Percentiles rank a stretch among this genome's conserved stretches.
These are phyloP conservation scores for Candida easanensis DNA, from an alignment of 805 yeast species.

Conservation along the genomic window DNA sequence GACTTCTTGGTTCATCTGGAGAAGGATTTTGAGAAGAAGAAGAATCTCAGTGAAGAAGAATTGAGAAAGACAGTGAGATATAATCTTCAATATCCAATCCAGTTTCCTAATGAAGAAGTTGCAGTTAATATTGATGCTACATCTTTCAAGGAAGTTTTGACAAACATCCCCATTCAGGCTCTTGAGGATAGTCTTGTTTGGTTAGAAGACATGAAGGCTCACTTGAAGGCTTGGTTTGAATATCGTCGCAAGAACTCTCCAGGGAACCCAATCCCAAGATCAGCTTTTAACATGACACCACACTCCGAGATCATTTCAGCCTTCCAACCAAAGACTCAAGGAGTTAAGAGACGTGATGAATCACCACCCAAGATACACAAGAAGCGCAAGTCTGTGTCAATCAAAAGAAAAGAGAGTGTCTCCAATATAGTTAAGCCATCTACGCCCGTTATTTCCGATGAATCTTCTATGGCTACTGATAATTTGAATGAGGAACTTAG, in stretches of 20 bases:
- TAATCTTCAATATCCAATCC: not conserved
- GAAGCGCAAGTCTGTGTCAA: constrained; percentile 7
- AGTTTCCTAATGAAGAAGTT: not conserved
- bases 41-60: not conserved
- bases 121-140: not conserved
- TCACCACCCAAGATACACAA: not conserved
- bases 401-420: constrained; percentile 6
- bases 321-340: not conserved
- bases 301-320: not conserved
- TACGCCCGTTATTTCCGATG: constrained; percentile 10
- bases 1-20: constrained; percentile 19
- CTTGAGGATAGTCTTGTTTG: constrained; percentile 4
- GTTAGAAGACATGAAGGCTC: constrained; percentile 4
- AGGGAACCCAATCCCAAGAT: not conserved
- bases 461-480: constrained; percentile 1
- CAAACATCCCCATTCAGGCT: constrained; percentile 7
- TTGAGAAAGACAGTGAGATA: not conserved
- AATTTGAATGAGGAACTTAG: constrained; percentile 21
- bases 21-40: not conserved
- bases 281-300: not conserved
- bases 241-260: constrained; percentile 6
- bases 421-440: constrained; percentile 23
- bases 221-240: constrained; percentile 15
- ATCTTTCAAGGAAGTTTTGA: constrained; percentile 2
- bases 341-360: not conserved